A percentile compares a stretch with the other conserved stretches of the same genome.
phyloP scores from a whole-genome alignment of 345 rosid genomes.

The Ceriops decandra region DNA sequence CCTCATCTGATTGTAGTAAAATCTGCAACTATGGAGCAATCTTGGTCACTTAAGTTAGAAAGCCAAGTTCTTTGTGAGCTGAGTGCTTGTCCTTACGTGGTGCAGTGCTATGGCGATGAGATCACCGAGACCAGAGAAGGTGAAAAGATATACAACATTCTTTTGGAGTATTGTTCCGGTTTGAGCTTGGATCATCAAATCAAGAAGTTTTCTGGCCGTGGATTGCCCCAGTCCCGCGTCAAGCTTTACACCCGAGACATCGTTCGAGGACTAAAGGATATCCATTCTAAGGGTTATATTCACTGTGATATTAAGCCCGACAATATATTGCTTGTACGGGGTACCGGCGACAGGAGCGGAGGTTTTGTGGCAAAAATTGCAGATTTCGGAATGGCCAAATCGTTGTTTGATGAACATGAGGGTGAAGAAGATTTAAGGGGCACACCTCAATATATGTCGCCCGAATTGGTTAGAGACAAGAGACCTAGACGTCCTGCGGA shows the following conservation, averaged over 20 bases:
- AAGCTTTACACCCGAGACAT: background rate
- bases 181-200: background rate
- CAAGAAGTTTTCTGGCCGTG: background rate
- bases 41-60: background rate
- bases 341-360: background rate
- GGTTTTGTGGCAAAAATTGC: slow-evolving; percentile 1
- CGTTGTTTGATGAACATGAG: no score
- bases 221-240: background rate
- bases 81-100: background rate
- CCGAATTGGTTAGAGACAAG: background rate
- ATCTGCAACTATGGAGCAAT: background rate
- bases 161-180: slow-evolving; percentile 9
- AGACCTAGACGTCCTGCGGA: background rate
- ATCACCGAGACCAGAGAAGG: background rate
- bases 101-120: slow-evolving; percentile 5
- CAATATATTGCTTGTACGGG: slow-evolving; percentile 7
- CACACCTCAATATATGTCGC: slow-evolving; percentile 8
- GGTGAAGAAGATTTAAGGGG: background rate
- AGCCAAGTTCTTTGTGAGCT: slow-evolving; percentile 1
- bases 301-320: slow-evolving; percentile 14
- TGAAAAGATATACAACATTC: background rate
- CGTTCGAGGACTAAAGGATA: background rate
- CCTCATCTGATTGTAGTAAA: background rate
- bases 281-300: background rate
- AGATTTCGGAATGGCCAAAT: slow-evolving; percentile 2